A percentile compares a stretch with the other conserved stretches of the same genome.
These are phyloP conservation scores for Acidomyces sp. DNA, from an alignment of 495 filamentous ascomycete species.

Conservation along the genomic window DNA sequence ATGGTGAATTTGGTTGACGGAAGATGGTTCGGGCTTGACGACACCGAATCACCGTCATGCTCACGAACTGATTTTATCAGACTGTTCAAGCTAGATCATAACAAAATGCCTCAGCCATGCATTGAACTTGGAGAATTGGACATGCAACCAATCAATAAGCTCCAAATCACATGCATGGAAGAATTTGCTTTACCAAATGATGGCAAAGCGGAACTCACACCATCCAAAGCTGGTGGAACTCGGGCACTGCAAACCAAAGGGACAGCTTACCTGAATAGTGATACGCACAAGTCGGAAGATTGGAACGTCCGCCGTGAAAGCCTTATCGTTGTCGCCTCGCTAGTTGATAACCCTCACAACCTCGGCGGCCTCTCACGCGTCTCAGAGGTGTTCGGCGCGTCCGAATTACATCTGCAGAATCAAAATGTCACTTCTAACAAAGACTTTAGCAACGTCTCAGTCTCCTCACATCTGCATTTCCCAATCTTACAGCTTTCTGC, in stretches of 20 bases:
- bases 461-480: constrained; percentile 33
- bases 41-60: constrained; percentile 18
- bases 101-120: constrained; percentile 1
- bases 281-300: background rate
- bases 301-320: constrained; percentile 3
- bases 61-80: constrained; percentile 10
- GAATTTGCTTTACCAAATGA: background rate
- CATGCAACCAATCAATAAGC: background rate
- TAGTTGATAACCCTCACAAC: constrained; percentile 36
- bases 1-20: constrained; percentile 28
- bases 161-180: background rate
- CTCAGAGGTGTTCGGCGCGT: constrained; percentile 36
- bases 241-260: constrained; percentile 23
- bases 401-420: constrained; percentile 26
- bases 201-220: background rate
- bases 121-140: constrained; percentile 11
- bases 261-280: constrained; percentile 9
- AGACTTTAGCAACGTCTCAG: constrained; percentile 33
- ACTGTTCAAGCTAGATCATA: background rate
- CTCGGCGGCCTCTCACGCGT: constrained; percentile 37
- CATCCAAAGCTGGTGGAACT: background rate
- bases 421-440: constrained; percentile 22
- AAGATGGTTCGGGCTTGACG: constrained; percentile 23
- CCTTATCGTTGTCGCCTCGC: constrained; percentile 36
- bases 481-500: constrained; percentile 30